Conservation (phyloP, 2,329 filamentous ascomycete genomes). For the Didymella pomorum region DNA sequence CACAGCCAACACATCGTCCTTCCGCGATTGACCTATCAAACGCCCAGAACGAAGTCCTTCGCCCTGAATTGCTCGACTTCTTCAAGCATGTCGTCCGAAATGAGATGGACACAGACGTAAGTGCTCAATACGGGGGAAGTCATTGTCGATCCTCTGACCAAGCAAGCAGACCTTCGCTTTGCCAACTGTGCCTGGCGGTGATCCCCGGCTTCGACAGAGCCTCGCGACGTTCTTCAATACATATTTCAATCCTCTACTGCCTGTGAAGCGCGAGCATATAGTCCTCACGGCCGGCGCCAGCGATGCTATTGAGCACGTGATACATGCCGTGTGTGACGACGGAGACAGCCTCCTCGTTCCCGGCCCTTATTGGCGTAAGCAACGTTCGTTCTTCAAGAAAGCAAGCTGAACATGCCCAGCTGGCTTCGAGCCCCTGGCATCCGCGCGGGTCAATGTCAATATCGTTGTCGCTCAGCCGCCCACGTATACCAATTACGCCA, state of each 20-base stretch:
- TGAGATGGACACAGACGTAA: background rate
- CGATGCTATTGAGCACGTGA: slow-evolving; percentile 1
- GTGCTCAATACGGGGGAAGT: background rate
- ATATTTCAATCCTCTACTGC: background rate
- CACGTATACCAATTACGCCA: slow-evolving; percentile 1
- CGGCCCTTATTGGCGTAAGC: slow-evolving; percentile 1
- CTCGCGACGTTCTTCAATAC: background rate
- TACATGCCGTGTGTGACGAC: background rate
- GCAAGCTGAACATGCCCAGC: background rate
- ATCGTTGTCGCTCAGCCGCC: slow-evolving; percentile 3
- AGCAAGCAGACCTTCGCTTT: background rate
- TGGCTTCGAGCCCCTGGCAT: background rate
- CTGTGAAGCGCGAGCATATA: background rate
- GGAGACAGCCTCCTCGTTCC: background rate
- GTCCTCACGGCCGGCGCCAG: slow-evolving; percentile 2
- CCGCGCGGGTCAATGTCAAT: background rate
- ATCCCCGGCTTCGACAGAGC: background rate
- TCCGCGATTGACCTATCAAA: background rate
- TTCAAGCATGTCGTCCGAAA: background rate
- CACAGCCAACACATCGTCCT: background rate
- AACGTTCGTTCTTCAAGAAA: background rate
- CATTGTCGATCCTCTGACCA: background rate
- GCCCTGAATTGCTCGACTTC: background rate
- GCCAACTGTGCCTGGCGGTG: background rate
- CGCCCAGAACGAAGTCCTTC: slow-evolving; percentile 2